Evolutionary conservation across 768 basidiomycete species (phyloP), one percentile per base, ranked within the genome.

Genomic region (Paxillus involutus): DNA sequence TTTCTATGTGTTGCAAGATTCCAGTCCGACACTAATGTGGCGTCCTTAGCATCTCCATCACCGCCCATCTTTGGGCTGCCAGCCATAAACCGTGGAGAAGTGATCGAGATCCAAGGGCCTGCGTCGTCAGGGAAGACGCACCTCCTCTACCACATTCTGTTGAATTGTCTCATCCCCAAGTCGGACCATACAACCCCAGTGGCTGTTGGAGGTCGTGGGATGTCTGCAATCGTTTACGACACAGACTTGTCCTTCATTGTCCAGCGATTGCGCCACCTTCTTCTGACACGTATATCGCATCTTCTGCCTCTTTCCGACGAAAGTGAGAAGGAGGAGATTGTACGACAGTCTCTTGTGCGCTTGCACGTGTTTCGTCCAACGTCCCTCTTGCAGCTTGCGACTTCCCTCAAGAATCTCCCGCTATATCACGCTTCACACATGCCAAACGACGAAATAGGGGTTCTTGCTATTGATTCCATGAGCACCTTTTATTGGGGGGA

Each of bases 401-500:
- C 78, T 5, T 85, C 88, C 12, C 74, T 94, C 56, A 66, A 75
- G 19, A 68, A 80, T 59, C 74, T 94, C 16, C 77, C 83, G 13
- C 64, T 67, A 4, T 85, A 84, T 61, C 82, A 86, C 59, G 63
- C 70, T 3, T 63, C 66, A 16, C 69, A 74, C 49, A 75, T 85
- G 54, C 74, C 79, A 32, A 68, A 80, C 41, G 68, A 73, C 32
- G 84, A 84, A 55, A 76, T 93, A 11, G 85, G 83, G 6, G 60
- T 91, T 50, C 69, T 94, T 36, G 82, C 81, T 10, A 73, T 94
- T 44, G 91, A 94, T 69, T 91, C 90, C 13, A 68, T 91, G 53
- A 86, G 85, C 65, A 67, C 88, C 0, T 90, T 86, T 63, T 82
- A 89, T 69, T 94, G 92, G 91, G 57, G 77, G 3, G 91, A 94